These are phyloP conservation scores for Geotrichum siamense DNA, from an alignment of 1,139 yeast genomes.

Conservation along the genomic window DNA sequence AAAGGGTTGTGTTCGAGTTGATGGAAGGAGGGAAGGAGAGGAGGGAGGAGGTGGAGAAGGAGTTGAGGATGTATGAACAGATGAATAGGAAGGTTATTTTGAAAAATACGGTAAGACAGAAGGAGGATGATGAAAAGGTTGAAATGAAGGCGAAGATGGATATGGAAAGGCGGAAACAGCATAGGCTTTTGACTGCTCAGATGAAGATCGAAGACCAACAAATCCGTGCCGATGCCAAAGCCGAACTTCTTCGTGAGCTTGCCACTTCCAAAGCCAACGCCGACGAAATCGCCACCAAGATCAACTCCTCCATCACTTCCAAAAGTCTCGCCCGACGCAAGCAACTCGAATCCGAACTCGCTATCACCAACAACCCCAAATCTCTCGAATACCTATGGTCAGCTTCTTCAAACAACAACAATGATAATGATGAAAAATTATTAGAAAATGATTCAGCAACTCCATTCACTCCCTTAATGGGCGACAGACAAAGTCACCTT, in stretches of 20 bases:
- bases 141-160: constrained; percentile 70
- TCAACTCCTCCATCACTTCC: constrained; percentile 56
- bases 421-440: constrained; percentile 18
- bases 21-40: constrained; percentile 66
- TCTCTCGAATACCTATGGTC: constrained; percentile 25
- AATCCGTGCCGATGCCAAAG: constrained; percentile 47
- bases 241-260: constrained; percentile 64
- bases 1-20: constrained; percentile 69
- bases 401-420: constrained; percentile 8
- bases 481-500: constrained; percentile 63
- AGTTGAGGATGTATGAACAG: constrained; percentile 63
- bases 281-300: constrained; percentile 44
- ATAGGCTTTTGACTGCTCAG: constrained; percentile 33
- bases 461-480: constrained; percentile 93
- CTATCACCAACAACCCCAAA: constrained; percentile 19
- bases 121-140: constrained; percentile 53
- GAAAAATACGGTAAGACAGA: constrained; percentile 64
- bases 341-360: constrained; percentile 58
- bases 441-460: too few relatives aligned
- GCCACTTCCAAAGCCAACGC: constrained; percentile 44
- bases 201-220: constrained; percentile 34
- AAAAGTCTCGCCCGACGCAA: constrained; percentile 60
- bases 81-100: constrained; percentile 69
- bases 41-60: constrained; percentile 62
- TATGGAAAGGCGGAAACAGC: constrained; percentile 46